Base-by-base conservation (phyloP, 768 basidiomycete species). In the Lactarius hatsudake region DNA sequence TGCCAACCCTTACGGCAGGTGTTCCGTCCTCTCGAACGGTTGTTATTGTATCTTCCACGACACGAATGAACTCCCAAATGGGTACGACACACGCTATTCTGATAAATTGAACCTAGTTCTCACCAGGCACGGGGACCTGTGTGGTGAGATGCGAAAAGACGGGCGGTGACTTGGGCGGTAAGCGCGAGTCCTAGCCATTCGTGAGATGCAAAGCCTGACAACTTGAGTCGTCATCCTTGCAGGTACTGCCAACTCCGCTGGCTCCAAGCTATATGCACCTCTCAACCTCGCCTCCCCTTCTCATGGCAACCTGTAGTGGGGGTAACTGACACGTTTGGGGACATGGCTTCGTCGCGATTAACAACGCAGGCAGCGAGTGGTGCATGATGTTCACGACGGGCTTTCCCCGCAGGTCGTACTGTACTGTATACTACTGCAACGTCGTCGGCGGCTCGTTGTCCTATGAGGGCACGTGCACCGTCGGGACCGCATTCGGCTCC, bases 331-430 rank as follows among this genome's bases (percentile, higher is more conserved):
- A 28, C 45, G 1, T 28, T 23, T 40, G 12, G 12, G n/a, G 15
- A 17, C 1, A n/a, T 51, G 87, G 87, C 2, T 87, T 85, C 65
- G 84, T 89, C 2, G 87, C 83, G 0, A 90, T 89, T 71, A 90
- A 90, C 73, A 89, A 89, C 68, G 81, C 75, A 5, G 84, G 87
- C 65, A 77, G 78, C 7, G 71, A 76, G 0, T 90, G 88, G 88
- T 83, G 68, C 8, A 64, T 80, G 0, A 83, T 81, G 0, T 88
- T 89, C 73, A 73, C 76, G 20, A 89, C 87, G 0, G 81, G 83
- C 0, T 75, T 90, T 15, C 81, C 87, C 0, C 81, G 75, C 30
- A 87, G 87, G 0, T 73, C 75, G 5, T 89, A 10, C 34, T 8
- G 34, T 34, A 34, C 34, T 9, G 30, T 8, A 1, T 3, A n/a